These are phyloP conservation scores for Puccinia hordei DNA, from an alignment of 1,284 basidiomycete species.

Conservation along the genomic window DNA sequence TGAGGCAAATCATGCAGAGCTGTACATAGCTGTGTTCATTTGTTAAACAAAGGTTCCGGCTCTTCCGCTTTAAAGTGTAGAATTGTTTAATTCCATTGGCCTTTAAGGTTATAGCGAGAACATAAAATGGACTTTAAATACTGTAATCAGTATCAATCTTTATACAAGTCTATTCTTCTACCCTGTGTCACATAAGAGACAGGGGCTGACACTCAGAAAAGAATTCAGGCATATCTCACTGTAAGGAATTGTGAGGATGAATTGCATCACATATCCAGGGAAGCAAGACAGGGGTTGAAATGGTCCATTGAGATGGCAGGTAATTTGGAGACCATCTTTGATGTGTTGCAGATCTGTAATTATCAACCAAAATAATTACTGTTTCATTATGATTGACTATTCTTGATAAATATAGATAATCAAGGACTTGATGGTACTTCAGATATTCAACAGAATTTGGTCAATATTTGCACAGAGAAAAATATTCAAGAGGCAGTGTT, in stretches of 20 bases:
- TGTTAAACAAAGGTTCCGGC: no score
- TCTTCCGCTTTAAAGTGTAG: no score
- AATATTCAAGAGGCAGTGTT: background rate
- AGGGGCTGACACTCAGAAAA: background rate
- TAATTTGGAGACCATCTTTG: background rate
- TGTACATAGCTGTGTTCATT: no score
- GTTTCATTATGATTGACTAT: background rate
- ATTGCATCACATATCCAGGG: background rate
- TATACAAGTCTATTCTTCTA: no score
- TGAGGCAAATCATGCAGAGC: no score
- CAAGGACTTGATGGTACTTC: background rate
- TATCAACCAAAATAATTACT: background rate
- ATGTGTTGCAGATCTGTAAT: background rate
- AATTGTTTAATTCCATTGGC: no score
- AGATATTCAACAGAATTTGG: background rate
- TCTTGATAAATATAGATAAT: background rate
- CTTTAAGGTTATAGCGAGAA: no score
- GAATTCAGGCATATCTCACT: background rate
- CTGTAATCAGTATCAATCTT: no score
- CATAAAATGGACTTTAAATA: no score
- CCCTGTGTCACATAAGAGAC: no score
- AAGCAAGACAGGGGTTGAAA: conserved; percentile 1
- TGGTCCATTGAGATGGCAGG: background rate
- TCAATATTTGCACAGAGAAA: background rate
- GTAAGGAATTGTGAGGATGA: background rate